Evolutionary conservation across 768 basidiomycete species (phyloP).

Genomic region (Imleria badia): DNA sequence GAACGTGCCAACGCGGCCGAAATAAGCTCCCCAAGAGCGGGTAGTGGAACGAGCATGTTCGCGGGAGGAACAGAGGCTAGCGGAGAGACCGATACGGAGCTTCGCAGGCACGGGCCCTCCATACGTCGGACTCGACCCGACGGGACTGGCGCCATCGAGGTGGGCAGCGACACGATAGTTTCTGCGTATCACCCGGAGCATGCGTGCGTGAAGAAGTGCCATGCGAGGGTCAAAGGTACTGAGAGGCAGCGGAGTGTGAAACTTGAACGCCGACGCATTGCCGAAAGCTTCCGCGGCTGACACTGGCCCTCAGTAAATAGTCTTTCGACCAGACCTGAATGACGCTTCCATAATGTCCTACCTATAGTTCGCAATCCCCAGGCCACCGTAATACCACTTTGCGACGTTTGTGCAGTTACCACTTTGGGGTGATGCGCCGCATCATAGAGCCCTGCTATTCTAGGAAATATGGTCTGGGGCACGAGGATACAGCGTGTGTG

Average conservation of each 20-base stretch:
- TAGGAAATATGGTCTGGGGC: neutral
- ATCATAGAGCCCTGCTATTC: too few species aligned
- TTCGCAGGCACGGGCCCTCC: conserved; percentile 50
- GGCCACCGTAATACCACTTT: too few species aligned
- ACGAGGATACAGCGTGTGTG: neutral
- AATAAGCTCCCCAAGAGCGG: conserved; percentile 13
- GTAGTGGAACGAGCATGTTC: conserved; percentile 13
- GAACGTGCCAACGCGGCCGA: conserved; percentile 20
- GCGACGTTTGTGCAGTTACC: too few species aligned
- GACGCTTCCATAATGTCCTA: too few species aligned
- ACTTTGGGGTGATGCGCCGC: too few species aligned
- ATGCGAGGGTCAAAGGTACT: too few species aligned
- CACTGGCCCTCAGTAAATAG: too few species aligned
- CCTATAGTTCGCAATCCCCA: too few species aligned
- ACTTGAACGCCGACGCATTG: too few species aligned
- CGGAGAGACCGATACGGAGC: conserved; percentile 49
- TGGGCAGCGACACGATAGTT: conserved; percentile 56
- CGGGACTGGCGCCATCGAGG: conserved; percentile 37
- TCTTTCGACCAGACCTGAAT: too few species aligned
- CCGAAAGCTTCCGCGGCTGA: too few species aligned
- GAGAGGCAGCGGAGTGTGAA: too few species aligned
- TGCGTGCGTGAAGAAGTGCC: conserved; percentile 70
- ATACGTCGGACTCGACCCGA: conserved; percentile 17
- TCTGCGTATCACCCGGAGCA: conserved; percentile 52
- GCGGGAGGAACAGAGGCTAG: neutral